Evolutionary conservation across 2,329 filamentous ascomycete genomes (phyloP).

Genomic region (Pseudogymnoascus sp.): DNA sequence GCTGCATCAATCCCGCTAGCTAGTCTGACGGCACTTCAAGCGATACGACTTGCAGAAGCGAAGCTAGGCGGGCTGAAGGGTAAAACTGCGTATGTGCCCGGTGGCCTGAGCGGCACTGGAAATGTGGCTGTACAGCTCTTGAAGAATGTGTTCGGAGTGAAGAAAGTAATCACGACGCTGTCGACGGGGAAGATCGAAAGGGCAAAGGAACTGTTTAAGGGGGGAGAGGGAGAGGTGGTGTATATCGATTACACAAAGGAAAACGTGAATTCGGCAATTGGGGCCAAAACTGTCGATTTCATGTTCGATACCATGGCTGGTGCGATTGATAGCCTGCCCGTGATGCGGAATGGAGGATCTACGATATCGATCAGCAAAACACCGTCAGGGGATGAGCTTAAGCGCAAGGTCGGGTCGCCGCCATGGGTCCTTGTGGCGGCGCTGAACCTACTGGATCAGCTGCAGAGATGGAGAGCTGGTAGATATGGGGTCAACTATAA

Average conservation of each 20-base stretch:
- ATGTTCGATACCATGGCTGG: slow-evolving; percentile 42
- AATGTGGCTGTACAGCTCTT: slow-evolving; percentile 42
- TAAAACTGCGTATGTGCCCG: slow-evolving; percentile 40
- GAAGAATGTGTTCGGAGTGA: slow-evolving; percentile 42
- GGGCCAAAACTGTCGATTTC: slow-evolving; percentile 41
- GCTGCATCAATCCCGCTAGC: slow-evolving; percentile 40
- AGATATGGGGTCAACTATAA: slow-evolving; percentile 33
- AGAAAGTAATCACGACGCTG: slow-evolving; percentile 43
- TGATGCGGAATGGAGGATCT: slow-evolving; percentile 31
- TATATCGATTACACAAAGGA: slow-evolving; percentile 40
- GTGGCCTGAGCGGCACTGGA: slow-evolving; percentile 43
- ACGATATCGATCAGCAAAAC: slow-evolving; percentile 33
- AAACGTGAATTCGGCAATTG: slow-evolving; percentile 33
- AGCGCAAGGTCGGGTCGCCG: slow-evolving; percentile 25
- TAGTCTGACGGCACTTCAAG: slow-evolving; percentile 35
- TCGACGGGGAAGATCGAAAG: slow-evolving; percentile 44
- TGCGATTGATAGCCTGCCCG: slow-evolving; percentile 34
- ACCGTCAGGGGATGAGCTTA: slow-evolving; percentile 33
- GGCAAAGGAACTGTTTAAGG: slow-evolving; percentile 31
- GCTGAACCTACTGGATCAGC: slow-evolving; percentile 30
- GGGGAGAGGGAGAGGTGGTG: slow-evolving; percentile 37
- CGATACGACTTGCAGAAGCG: slow-evolving; percentile 9
- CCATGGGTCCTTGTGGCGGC: slow-evolving; percentile 20
- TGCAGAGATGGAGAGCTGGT: slow-evolving; percentile 24
- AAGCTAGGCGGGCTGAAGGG: slow-evolving; percentile 12